These are phyloP conservation scores for Cladosporium sphaerospermum DNA, from an alignment of 2,329 filamentous ascomycete species.

Conservation along the genomic window DNA sequence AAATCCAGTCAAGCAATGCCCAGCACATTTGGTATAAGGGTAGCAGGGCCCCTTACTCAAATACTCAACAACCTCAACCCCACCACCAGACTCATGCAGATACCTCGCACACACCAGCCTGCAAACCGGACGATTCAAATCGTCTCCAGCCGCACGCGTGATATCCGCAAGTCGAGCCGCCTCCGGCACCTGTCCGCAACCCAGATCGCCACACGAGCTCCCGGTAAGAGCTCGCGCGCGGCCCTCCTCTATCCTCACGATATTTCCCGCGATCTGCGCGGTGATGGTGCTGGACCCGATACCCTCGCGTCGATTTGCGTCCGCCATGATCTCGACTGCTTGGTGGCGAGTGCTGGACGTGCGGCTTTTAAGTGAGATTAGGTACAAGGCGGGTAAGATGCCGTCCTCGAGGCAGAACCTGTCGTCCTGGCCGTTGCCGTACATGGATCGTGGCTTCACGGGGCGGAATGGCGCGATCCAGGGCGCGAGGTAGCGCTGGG, in stretches of 20 bases:
- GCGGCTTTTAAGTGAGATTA: constrained; percentile 4
- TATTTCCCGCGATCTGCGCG: background rate
- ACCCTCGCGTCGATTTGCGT: background rate
- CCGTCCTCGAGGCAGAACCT: constrained; percentile 5
- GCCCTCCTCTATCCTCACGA: constrained; percentile 1
- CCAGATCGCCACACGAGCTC: background rate
- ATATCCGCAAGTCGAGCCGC: background rate
- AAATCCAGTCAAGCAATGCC: background rate
- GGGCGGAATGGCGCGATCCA: background rate
- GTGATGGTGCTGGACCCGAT: constrained; percentile 3
- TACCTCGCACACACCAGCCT: constrained; percentile 6
- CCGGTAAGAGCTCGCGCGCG: background rate
- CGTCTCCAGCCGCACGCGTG: background rate
- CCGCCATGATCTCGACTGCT: constrained; percentile 2
- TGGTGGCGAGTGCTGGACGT: constrained; percentile 1
- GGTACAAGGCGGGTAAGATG: background rate
- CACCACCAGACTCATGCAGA: background rate
- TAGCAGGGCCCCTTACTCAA: constrained; percentile 5
- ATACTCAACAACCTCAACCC: constrained; percentile 3
- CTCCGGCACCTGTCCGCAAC: background rate
- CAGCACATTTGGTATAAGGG: constrained; percentile 8
- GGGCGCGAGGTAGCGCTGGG: background rate
- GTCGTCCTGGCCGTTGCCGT: constrained; percentile 7
- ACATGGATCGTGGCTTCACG: background rate
- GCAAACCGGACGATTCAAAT: constrained; percentile 5